These are phyloP conservation scores for Antrodiella citrinella DNA, from an alignment of 768 basidiomycete genomes.

Conservation along the genomic window DNA sequence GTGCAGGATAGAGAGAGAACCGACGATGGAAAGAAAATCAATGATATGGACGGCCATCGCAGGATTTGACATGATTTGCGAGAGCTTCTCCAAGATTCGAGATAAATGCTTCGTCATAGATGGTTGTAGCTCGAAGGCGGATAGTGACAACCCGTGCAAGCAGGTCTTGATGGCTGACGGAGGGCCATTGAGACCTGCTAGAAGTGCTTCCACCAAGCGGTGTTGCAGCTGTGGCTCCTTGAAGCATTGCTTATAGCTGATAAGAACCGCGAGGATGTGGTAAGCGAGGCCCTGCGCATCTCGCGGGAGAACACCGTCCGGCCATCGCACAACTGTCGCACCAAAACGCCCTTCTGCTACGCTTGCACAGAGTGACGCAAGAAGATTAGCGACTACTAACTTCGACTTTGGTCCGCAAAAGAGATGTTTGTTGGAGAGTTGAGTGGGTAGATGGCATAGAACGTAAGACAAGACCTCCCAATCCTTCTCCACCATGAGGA, in stretches of 20 bases:
- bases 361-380: slow-evolving; percentile 59
- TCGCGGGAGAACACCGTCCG: slow-evolving; percentile 52
- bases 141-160: slow-evolving; percentile 81
- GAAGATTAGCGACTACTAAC: slow-evolving; percentile 50
- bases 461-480: slow-evolving; percentile 95
- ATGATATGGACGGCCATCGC: slow-evolving; percentile 95
- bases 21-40: slow-evolving; percentile 81
- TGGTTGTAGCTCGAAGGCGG: slow-evolving; percentile 77
- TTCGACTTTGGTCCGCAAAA: slow-evolving; percentile 86
- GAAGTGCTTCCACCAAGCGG: slow-evolving; percentile 65
- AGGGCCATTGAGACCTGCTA: slow-evolving; percentile 60
- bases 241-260: slow-evolving; percentile 80
- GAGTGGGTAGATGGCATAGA: slow-evolving; percentile 83
- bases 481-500: slow-evolving; percentile 69
- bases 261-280: slow-evolving; percentile 78
- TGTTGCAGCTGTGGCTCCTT: slow-evolving; percentile 52
- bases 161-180: slow-evolving; percentile 80
- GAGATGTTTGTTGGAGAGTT: slow-evolving; percentile 91
- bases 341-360: slow-evolving; percentile 54
- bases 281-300: slow-evolving; percentile 87
- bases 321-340: slow-evolving; percentile 49
- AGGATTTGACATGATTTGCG: slow-evolving; percentile 90
- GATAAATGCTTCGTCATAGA: slow-evolving; percentile 77
- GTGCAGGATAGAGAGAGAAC: slow-evolving; percentile 70
- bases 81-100: slow-evolving; percentile 76